Evolutionary conservation across 1,284 basidiomycete genomes (phyloP), one percentile per base, ranked within the genome.

Genomic region (Grifola frondosa): DNA sequence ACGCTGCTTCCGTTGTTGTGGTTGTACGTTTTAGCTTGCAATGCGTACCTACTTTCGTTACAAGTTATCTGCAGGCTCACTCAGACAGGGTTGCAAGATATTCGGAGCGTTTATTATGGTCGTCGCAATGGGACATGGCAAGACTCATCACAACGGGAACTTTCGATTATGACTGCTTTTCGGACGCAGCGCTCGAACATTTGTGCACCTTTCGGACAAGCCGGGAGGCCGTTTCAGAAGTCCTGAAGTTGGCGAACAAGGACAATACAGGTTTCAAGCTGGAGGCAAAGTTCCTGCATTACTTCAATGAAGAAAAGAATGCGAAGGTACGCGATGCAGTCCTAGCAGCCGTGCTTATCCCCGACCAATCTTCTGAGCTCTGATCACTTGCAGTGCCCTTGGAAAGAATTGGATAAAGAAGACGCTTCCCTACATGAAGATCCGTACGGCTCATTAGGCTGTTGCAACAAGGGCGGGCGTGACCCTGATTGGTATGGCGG

Each of bases 321-420:
- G 25, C 41, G n/a, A 41, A 32, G 31, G 47, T 36, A 34, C 11
- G 35, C 21, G 22, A 28, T 47, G 30, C 22, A 30, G 34, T n/a
- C n/a, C n/a, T n/a, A n/a, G n/a, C n/a, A n/a, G n/a, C n/a, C n/a
- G n/a, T n/a, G n/a, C n/a, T n/a, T n/a, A n/a, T n/a, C n/a, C n/a
- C n/a, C n/a, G n/a, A 9, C 20, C 16, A n/a, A 32, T 31, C 21
- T 17, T 26, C 13, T 13, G 13, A 6, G 17, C 12, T 16, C 13
- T 21, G 12, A 15, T 17, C 8, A 21, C 10, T 26, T 37, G 10
- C 23, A 69, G 66, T 49, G 38, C 4, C 67, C 67, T 1, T 70
- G 67, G 66, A 26, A 33, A 11, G 66, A 69, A 40, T 56, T 70
- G 3, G 69, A 70, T 37, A 17, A 20, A 6, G 69, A 71, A 42